Percentiles rank a stretch among this genome's conserved stretches.
Conservation (phyloP, 345 rosid genomes). For the Aquilaria malaccensis region DNA sequence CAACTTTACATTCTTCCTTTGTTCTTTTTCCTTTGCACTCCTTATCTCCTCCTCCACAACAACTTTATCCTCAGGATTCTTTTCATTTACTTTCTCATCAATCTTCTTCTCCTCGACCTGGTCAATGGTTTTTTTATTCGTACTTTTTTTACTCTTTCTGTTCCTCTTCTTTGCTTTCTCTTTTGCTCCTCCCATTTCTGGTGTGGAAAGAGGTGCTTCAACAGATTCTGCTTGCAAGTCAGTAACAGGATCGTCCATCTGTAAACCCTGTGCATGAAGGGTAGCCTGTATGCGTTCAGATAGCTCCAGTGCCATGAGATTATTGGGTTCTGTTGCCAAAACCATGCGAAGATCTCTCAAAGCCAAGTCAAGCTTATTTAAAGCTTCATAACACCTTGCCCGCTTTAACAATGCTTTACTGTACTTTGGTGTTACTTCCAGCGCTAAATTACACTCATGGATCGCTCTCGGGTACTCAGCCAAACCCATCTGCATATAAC, state of each 20-base stretch:
- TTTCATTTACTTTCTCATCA: constrained; percentile 25
- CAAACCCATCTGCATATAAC: constrained; percentile 85
- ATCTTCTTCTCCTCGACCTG: constrained; percentile 29
- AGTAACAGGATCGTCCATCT: constrained; percentile 46
- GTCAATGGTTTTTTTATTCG: constrained; percentile 21
- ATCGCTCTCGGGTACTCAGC: constrained; percentile 70
- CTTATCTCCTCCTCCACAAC: constrained; percentile 49
- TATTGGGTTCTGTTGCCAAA: constrained; percentile 59
- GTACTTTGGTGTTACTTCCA: constrained; percentile 58
- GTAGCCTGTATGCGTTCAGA: constrained; percentile 54
- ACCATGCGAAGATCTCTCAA: constrained; percentile 62
- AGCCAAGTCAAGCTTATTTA: constrained; percentile 76
- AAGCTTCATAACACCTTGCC: constrained; percentile 83
- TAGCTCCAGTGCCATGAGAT: constrained; percentile 68
- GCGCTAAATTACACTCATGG: constrained; percentile 68
- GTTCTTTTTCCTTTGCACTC: constrained; percentile 25
- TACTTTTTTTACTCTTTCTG: constrained; percentile 28
- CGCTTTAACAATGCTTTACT: constrained; percentile 75
- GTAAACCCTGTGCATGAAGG: constrained; percentile 53
- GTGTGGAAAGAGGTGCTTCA: constrained; percentile 43
- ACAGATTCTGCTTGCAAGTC: constrained; percentile 71
- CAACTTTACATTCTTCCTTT: constrained; percentile 58
- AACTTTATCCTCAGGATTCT: constrained; percentile 44
- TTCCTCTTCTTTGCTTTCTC: constrained; percentile 34
- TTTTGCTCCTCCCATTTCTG: constrained; percentile 27